Base-by-base conservation (phyloP, 176 grass and related monocot genomes). In the Triticum dicoccoides region DNA sequence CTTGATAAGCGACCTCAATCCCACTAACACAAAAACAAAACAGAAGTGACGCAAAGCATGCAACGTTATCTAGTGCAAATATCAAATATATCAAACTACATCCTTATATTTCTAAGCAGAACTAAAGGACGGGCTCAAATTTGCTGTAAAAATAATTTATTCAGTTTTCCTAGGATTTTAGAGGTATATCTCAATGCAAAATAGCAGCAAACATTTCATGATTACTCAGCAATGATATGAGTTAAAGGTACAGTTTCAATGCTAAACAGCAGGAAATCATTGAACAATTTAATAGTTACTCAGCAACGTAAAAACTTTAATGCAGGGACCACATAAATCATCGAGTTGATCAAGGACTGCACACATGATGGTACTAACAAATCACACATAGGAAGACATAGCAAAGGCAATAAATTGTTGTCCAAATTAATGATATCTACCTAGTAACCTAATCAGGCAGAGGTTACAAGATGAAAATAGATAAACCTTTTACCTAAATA, bases 1-100 rank as follows among this genome's bases (percentile, higher is more conserved):
- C 97, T 91, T 94, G 85, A 66, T 99, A 96, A 59, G 94, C 86
- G 38, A 99, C 90, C 44, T 99, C 94, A 51, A 99, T 83, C 78
- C 84, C 91, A 91, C 94, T 99, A 88, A 89, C 82, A 83, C 59
- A 73, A 61, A 87, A 83, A 30, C 33, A 76, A 61, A 91, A 77
- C 80, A 84, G 62, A 62, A 80, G 18, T 34, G 78, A 79, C 73
- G 73, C 30, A 83, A 58, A 71, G 25, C 76, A 86, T 83, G 12
- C 47, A 51, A 51, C 10, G 27, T 35, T 78, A 73, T 69, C 54
- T 63, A 65, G 71, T 21, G 30, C n/a, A 69, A 66, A 66, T 64
- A 30, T 62, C 59, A 80, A 65, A 52, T 8, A 58, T 61, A 85
- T 51, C 74, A 21, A 15, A 84, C 21, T 47, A 34, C 35, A 42